Conservation (phyloP, 2,329 filamentous ascomycete genomes). For the Cladosporium sp. region DNA sequence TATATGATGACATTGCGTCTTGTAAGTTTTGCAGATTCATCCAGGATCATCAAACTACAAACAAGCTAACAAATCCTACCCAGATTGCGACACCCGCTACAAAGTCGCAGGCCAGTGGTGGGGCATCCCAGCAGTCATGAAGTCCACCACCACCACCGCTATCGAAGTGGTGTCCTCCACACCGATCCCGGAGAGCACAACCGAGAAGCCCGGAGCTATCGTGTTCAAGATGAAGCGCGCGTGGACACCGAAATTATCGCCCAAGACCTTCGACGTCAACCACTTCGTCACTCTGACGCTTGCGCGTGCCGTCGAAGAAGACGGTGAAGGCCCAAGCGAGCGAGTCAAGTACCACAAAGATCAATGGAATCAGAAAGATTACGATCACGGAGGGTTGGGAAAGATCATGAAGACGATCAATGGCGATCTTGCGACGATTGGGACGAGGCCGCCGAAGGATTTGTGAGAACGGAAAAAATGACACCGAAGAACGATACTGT, state of each 20-base stretch:
- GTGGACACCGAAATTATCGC: constrained; percentile 45
- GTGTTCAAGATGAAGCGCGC: constrained; percentile 54
- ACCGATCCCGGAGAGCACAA: constrained; percentile 48
- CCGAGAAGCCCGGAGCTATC: constrained; percentile 43
- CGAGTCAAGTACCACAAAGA: constrained; percentile 54
- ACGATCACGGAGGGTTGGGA: constrained; percentile 50
- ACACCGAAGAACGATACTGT: background rate
- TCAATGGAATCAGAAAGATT: constrained; percentile 55
- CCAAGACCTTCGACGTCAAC: constrained; percentile 41
- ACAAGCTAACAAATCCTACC: constrained; percentile 24
- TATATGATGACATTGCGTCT: constrained; percentile 52
- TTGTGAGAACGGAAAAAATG: constrained; percentile 25
- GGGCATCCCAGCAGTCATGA: constrained; percentile 35
- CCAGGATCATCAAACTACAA: background rate
- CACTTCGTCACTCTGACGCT: constrained; percentile 46
- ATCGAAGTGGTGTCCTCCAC: constrained; percentile 25
- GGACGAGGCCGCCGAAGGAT: constrained; percentile 43
- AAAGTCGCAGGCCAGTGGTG: constrained; percentile 58
- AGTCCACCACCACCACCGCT: constrained; percentile 22
- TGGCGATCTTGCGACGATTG: constrained; percentile 50
- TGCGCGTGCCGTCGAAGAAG: constrained; percentile 25
- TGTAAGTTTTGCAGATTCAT: background rate
- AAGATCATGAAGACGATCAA: constrained; percentile 54
- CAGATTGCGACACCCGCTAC: constrained; percentile 48
- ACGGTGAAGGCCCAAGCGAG: constrained; percentile 35